Evolutionary conservation across 2,329 filamentous ascomycete species (phyloP).

Genomic region (Mycocentrospora acerina): DNA sequence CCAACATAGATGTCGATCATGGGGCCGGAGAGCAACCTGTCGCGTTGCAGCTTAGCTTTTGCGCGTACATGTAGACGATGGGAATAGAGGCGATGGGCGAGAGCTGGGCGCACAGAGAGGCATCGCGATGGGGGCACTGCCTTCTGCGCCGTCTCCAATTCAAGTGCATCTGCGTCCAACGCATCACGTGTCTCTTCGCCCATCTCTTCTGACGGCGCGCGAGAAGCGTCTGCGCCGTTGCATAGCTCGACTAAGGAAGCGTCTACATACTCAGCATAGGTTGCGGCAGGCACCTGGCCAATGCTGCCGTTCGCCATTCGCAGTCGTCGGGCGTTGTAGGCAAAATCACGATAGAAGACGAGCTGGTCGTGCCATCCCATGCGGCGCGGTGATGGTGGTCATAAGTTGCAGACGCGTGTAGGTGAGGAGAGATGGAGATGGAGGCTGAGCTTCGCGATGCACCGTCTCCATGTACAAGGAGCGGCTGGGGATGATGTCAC

Average conservation of each 20-base stretch:
- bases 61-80: slow-evolving; percentile 42
- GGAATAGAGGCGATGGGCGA: slow-evolving; percentile 41
- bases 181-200: slow-evolving; percentile 14
- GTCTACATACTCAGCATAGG: slow-evolving; percentile 56
- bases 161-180: slow-evolving; percentile 13
- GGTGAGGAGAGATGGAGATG: slow-evolving; percentile 2
- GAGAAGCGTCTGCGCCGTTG: slow-evolving; percentile 13
- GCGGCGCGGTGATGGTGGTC: slow-evolving; percentile 28
- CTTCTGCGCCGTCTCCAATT: slow-evolving; percentile 14
- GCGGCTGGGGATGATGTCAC: too few species aligned
- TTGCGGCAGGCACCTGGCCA: slow-evolving; percentile 49
- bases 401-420: slow-evolving; percentile 13
- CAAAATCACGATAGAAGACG: slow-evolving; percentile 44
- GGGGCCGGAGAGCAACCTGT: slow-evolving; percentile 56
- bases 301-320: slow-evolving; percentile 52
- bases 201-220: slow-evolving; percentile 11
- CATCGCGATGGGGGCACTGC: slow-evolving; percentile 14
- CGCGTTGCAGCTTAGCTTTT: slow-evolving; percentile 49
- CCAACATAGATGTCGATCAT: slow-evolving; percentile 56
- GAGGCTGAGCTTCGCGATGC: too few species aligned
- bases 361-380: slow-evolving; percentile 41
- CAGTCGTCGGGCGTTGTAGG: slow-evolving; percentile 46
- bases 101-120: slow-evolving; percentile 32
- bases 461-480: too few species aligned
- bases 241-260: slow-evolving; percentile 21